Evolutionary conservation across 179 eudicot species (phyloP), one percentile per base, ranked within the genome.

Genomic region (Beta lomatogona): DNA sequence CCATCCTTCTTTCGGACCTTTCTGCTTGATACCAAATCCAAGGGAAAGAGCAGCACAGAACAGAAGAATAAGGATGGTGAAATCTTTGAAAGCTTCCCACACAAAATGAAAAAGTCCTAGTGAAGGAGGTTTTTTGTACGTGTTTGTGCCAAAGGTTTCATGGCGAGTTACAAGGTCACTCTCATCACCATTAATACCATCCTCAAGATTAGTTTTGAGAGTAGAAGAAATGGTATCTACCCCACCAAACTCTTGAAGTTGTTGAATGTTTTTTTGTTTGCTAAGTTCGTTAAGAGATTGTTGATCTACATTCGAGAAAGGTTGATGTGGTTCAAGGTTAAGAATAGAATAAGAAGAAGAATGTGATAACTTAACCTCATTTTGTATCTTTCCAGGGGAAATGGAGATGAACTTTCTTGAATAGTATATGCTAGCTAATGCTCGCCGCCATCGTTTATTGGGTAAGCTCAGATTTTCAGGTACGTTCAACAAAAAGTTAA

Each of bases 371-470:
- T 22, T 76, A 4, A 11, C 48, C 12, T 21, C 28, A 19, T 54
- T 22, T 12, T 25, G 19, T 44, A 50, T 52, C 55, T 79, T 74
- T 11, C 16, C 52, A 1, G 45, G 9, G 9, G 66, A 6, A 73
- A 45, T 60, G 22, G 84, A 55, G 22, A 84, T 79, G 8, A 89
- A 81, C 6, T 89, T 90, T 50, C 90, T 81, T 3, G 90, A 84
- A 69, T 84, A 87, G 76, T 89, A 89, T 25, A 89, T 85, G 58
- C 76, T 52, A 12, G 88, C 61, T 18, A 89, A 79, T 8, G 90
- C 92, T 63, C 58, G 57, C 22, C 83, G 89, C 92, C 92, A 89
- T 78, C 89, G 84, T 58, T 86, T 77, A 77, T 50, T 80, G 15
- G 77, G 75, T 80, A 60, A 61, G 71, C 77, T 83, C 0, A 55